Percentiles rank a stretch among this genome's conserved stretches.
These are phyloP conservation scores for Hericium alpestre DNA, from an alignment of 768 basidiomycete genomes.

Conservation along the genomic window DNA sequence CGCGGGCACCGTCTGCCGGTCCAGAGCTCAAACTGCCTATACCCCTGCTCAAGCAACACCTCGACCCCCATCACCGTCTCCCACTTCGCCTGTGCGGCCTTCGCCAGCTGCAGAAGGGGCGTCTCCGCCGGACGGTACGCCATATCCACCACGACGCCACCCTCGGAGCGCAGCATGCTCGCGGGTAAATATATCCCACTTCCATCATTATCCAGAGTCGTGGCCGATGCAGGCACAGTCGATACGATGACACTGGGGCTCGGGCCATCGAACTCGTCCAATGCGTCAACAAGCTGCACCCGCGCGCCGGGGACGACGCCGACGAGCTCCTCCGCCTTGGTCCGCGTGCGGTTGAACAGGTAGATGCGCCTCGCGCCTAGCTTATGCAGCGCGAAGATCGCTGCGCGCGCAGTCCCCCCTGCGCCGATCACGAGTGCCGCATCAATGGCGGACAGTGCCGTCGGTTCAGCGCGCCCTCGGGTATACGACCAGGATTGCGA, in stretches of 20 bases:
- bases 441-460: slow-evolving; percentile 1
- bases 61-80: slow-evolving; percentile 66
- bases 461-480: too few relatives aligned
- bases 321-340: slow-evolving; percentile 63
- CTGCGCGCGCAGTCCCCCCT: slow-evolving; percentile 90
- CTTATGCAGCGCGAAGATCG: slow-evolving; percentile 76
- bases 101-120: slow-evolving; percentile 64
- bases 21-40: slow-evolving; percentile 76
- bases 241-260: slow-evolving; percentile 73
- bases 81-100: slow-evolving; percentile 45
- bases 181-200: slow-evolving; percentile 38
- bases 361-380: slow-evolving; percentile 66
- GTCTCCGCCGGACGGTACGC: slow-evolving; percentile 87
- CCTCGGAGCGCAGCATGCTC: slow-evolving; percentile 47
- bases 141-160: slow-evolving; percentile 82
- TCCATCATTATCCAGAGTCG: slow-evolving; percentile 26
- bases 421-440: slow-evolving; percentile 85
- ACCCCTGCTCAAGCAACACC: slow-evolving; percentile 83
- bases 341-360: slow-evolving; percentile 75
- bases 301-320: slow-evolving; percentile 54
- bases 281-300: slow-evolving; percentile 47
- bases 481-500: too few relatives aligned
- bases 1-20: slow-evolving; percentile 56
- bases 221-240: slow-evolving; percentile 71
- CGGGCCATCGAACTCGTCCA: slow-evolving; percentile 39